Percentiles rank a stretch among this genome's conserved stretches.
phyloP scores from a whole-genome alignment of 495 filamentous ascomycete genomes.

The Penicillium dipodomyicola region DNA sequence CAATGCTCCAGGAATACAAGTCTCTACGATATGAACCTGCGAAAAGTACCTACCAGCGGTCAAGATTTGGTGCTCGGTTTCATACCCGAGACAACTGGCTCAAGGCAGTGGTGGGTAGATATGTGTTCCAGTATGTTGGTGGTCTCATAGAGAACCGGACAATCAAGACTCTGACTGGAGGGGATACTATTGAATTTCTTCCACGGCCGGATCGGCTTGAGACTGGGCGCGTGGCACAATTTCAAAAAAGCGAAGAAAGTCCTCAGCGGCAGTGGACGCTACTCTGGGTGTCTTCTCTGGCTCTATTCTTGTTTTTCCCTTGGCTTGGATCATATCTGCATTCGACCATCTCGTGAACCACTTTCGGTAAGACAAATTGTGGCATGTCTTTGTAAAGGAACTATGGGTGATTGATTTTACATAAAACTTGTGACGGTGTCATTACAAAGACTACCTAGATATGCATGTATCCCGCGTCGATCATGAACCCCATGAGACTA shows the following conservation, averaged over 20 bases:
- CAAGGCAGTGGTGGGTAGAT: neutral
- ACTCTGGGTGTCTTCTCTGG: neutral
- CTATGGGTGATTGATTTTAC: too few species aligned
- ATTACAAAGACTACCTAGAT: too few species aligned
- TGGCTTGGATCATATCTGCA: neutral
- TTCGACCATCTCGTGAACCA: neutral
- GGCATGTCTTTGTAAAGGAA: neutral
- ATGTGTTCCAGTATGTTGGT: neutral
- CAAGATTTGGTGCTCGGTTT: conserved; percentile 4
- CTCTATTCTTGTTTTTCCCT: neutral
- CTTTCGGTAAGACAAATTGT: neutral
- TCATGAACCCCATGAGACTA: neutral
- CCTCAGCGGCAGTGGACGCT: neutral
- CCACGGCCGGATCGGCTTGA: neutral
- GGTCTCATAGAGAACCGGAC: neutral
- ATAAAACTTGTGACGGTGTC: too few species aligned
- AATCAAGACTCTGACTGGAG: neutral
- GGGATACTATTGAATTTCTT: neutral
- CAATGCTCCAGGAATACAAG: conserved; percentile 4
- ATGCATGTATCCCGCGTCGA: neutral
- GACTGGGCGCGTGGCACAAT: neutral
- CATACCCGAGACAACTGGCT: conserved; percentile 3
- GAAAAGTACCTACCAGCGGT: conserved; percentile 2
- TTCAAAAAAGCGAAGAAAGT: neutral
- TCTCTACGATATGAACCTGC: neutral